These are phyloP conservation scores for Mycosphaerella sp. DNA, from an alignment of 2,329 filamentous ascomycete genomes.

Conservation along the genomic window DNA sequence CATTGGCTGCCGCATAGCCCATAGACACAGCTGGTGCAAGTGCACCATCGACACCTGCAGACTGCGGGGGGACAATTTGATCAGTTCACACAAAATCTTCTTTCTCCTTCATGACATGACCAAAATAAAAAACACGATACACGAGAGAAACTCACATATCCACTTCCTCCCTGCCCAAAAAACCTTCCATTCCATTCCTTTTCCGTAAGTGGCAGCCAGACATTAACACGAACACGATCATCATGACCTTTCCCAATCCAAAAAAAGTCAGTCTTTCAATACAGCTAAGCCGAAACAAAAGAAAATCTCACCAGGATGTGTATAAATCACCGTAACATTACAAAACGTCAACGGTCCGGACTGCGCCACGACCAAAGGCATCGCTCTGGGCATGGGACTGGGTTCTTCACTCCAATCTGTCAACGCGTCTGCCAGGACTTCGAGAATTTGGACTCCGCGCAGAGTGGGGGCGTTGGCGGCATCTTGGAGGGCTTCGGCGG, in stretches of 20 bases:
- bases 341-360: constrained; percentile 27
- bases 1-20: constrained; percentile 27
- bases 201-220: constrained; percentile 31
- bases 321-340: constrained; percentile 35
- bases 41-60: constrained; percentile 22
- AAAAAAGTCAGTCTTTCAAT: neutral
- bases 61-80: constrained; percentile 5
- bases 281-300: neutral
- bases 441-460: neutral
- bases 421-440: constrained; percentile 7
- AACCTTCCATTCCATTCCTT: constrained; percentile 34
- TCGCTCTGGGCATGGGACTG: constrained; percentile 4
- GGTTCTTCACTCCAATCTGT: constrained; percentile 14
- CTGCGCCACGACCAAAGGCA: constrained; percentile 10
- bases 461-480: neutral
- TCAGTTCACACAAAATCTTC: neutral
- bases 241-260: constrained; percentile 17
- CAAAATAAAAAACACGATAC: too few species aligned
- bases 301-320: constrained; percentile 28
- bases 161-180: constrained; percentile 39
- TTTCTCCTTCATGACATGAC: neutral
- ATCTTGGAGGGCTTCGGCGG: neutral
- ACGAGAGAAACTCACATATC: constrained; percentile 21
- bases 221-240: constrained; percentile 29
- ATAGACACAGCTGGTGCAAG: constrained; percentile 17